Evolutionary conservation across 371 early-diverging fungal genomes (phyloP), one percentile per base, ranked within the genome.

Genomic region (Mucor ambiguus): DNA sequence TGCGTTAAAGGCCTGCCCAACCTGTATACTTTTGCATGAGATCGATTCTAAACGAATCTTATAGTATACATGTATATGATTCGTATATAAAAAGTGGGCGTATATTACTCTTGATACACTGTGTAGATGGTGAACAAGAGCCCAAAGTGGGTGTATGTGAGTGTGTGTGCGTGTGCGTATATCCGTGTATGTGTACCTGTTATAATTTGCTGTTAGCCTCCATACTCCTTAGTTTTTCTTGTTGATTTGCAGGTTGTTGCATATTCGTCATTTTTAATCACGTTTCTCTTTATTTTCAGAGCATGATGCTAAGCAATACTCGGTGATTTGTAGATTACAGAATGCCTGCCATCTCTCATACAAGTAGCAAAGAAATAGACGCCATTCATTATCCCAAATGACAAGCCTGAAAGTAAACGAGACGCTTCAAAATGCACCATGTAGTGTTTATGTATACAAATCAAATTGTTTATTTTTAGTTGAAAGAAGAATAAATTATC

Each of bases 11-110:
- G 70, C 62, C 60, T 63, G 69, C 46, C 63, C 55, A 57, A 55
- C 48, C 52, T 52, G 52, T 52, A 52, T 52, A 33, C 43, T 70
- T 49, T 65, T 67, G 70, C 74, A 73, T 78, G 69, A 68, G 73
- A 70, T 72, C 69, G 60, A 75, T 78, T 78, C 73, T 75, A 78
- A 78, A 73, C 77, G 64, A 77, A 76, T 58, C 74, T 64, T 68
- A 28, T 32, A 35, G 16, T 35, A 33, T 33, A 22, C n/a, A 38
- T 41, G 18, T 41, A 60, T 63, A 65, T 18, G 38, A 57, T 7
- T 9, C 24, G 24, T 57, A 58, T 44, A 41, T 43, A 41, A 33
- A 63, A 44, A 46, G 16, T 44, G 33, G 33, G 49, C 35, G 37
- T 57, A 64, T 56, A 44, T 26, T 16, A 28, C 28, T 26, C 22